Evolutionary conservation across 75 land plant genomes (phyloP).

Genomic region (Pinus tabuliformis): DNA sequence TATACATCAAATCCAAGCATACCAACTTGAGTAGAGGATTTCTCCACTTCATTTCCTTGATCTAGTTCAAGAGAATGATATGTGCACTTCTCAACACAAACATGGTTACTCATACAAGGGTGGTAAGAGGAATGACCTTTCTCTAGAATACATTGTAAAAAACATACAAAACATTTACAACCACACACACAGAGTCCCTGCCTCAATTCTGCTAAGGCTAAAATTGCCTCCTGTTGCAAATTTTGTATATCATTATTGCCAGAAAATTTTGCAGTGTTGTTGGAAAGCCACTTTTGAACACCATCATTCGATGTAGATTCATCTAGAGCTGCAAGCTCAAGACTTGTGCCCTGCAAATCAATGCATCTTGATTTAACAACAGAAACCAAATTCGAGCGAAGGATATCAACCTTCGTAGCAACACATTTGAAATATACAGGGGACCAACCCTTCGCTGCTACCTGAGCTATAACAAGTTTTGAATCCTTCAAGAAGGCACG

Average conservation of each 20-base stretch:
- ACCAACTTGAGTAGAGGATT: too few relatives aligned
- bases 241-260: constrained; percentile 30
- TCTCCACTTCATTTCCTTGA: too few relatives aligned
- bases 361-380: not conserved
- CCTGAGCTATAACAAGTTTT: too few relatives aligned
- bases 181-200: constrained; percentile 17
- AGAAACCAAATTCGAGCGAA: too few relatives aligned
- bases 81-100: constrained; percentile 21
- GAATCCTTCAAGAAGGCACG: too few relatives aligned
- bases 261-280: constrained; percentile 16
- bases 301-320: constrained; percentile 1
- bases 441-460: too few relatives aligned
- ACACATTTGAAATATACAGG: too few relatives aligned
- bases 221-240: constrained; percentile 13
- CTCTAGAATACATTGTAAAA: constrained; percentile 20
- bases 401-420: too few relatives aligned
- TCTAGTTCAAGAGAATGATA: constrained; percentile 13
- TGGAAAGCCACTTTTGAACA: constrained; percentile 18
- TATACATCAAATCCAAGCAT: too few relatives aligned
- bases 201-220: constrained; percentile 18
- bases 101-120: constrained; percentile 23
- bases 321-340: not conserved
- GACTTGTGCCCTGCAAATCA: too few relatives aligned
- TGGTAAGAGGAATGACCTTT: constrained; percentile 28
- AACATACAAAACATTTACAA: constrained; percentile 29